Evolutionary conservation across 176 grass and related monocot species (phyloP).

Genomic region (Aegilops umbellulata): DNA sequence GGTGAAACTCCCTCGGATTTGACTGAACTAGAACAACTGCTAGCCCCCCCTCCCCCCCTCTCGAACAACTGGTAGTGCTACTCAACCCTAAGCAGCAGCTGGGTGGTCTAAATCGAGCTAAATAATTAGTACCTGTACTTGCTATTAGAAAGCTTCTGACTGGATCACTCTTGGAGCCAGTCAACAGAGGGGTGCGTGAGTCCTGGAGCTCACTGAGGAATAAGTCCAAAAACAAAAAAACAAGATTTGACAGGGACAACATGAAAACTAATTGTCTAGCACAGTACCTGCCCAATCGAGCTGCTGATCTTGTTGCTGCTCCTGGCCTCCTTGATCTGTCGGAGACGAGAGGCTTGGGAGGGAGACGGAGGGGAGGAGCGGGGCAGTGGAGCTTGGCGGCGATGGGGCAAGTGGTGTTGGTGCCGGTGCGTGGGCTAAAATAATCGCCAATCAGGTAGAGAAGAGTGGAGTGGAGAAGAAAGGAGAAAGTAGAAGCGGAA

Average conservation of each 20-base stretch:
- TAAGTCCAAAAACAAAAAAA: background rate
- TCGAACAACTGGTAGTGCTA: background rate
- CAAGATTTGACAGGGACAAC: background rate
- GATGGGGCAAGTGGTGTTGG: background rate
- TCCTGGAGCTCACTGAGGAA: slow-evolving; percentile 9
- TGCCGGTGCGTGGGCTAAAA: slow-evolving; percentile 1
- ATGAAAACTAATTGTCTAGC: background rate
- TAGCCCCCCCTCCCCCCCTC: no score
- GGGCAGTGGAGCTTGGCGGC: background rate
- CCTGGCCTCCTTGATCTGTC: background rate
- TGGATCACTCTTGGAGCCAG: slow-evolving; percentile 19
- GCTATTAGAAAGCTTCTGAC: background rate
- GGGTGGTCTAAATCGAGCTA: background rate
- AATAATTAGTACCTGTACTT: background rate
- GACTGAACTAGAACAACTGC: background rate
- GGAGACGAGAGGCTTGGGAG: background rate
- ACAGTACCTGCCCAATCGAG: background rate
- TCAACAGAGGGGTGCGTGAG: slow-evolving; percentile 20
- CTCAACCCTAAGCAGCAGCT: background rate
- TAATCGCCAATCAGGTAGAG: background rate
- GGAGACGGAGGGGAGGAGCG: background rate
- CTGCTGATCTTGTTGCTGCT: background rate
- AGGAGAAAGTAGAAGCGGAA: background rate
- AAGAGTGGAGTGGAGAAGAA: background rate
- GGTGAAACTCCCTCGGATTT: background rate